Base-by-base conservation (phyloP, 2,329 filamentous ascomycete species). In the Dactylellina leptospora region DNA sequence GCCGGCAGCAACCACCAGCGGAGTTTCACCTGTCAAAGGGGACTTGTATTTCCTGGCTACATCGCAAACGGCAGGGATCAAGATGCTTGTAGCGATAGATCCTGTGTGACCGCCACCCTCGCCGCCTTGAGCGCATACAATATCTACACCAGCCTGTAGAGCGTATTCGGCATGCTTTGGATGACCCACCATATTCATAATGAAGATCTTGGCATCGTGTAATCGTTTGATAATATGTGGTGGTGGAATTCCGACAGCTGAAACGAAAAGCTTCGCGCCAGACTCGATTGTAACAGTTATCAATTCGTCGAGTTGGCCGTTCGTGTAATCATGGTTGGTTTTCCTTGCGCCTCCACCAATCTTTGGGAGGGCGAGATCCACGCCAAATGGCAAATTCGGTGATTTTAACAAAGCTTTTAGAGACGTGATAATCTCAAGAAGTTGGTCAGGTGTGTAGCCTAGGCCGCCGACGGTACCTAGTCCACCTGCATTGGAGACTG, bases 111-210 rank as follows among this genome's bases (percentile, higher is more conserved):
- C 93, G 16, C 93, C 93, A 1, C 93, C 93, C 80, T 97, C 93
- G 55, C 92, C 92, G 48, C 93, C 93, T 82, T 97, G 93, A 1
- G 93, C 88, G 79, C 92, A 96, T 4, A 97, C 85, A 74, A 97
- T 88, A 80, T 97, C 93, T 8, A 96, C 92, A 44, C 93, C 93
- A 0, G 89, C 86, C 53, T 92, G 87, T 2, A 97, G 83, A 1
- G 93, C 93, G 82, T 97, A 97, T 79, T 89, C 86, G 0, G 93
- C 93, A 79, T 97, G 93, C 79, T 90, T 92, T 1, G 93, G 93
- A 77, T 93, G 90, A 0, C 93, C 93, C 18, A 97, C 92, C 93
- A 97, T 97, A 80, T 97, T 97, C 92, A 97, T 97, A 33, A 97
- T 84, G 69, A 96, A 79, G 40, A 97, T 90, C 0, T 90, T 90